Evolutionary conservation across 257 asterid species (phyloP).

Genomic region (Anisodus tanguticus): DNA sequence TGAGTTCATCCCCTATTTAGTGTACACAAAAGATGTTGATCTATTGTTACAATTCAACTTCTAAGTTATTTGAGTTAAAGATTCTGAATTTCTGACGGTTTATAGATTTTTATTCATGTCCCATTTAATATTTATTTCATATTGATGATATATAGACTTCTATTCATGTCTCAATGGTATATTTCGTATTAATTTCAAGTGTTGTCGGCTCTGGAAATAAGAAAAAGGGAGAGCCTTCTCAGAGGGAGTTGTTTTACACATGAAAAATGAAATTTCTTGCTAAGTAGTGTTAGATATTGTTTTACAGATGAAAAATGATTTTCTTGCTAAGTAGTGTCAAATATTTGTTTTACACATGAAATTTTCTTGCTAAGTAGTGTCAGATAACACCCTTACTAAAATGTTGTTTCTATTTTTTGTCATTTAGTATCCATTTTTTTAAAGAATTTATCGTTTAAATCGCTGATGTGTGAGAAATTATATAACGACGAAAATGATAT

Average conservation of each 20-base stretch:
- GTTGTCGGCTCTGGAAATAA: neutral
- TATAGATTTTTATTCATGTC: neutral
- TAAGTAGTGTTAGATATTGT: neutral
- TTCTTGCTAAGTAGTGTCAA: too few species aligned
- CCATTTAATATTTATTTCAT: neutral
- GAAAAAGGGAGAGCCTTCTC: neutral
- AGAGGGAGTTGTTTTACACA: neutral
- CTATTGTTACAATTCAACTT: neutral
- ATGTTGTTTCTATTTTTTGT: too few species aligned
- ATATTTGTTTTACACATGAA: neutral
- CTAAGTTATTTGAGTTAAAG: neutral
- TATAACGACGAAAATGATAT: too few species aligned
- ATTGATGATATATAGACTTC: too few species aligned
- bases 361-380: neutral
- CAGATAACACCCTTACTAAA: too few species aligned
- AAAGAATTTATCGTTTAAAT: too few species aligned
- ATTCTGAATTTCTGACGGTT: neutral
- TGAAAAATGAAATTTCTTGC: neutral
- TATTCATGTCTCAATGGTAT: too few species aligned
- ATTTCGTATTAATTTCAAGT: neutral
- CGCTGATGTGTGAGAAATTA: too few species aligned
- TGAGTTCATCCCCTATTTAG: neutral
- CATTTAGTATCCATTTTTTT: too few species aligned
- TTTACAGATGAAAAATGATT: neutral
- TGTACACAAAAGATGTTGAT: neutral